Evolutionary conservation across 148 eudicot genomes (phyloP).

Genomic region (Drosera capensis): DNA sequence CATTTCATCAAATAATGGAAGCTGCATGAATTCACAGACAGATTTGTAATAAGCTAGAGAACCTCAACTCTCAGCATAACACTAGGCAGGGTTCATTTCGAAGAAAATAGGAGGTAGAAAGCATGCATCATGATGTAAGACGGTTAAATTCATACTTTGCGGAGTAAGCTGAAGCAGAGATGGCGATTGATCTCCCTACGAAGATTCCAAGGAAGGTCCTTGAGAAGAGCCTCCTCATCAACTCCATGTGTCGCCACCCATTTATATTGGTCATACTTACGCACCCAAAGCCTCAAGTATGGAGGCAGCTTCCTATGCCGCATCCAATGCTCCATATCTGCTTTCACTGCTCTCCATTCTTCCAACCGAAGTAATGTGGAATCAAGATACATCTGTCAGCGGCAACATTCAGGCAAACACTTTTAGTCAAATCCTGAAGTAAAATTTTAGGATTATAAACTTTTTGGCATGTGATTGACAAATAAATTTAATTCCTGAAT

Average conservation of each 20-base stretch:
- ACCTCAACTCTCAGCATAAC: neutral
- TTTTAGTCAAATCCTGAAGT: neutral
- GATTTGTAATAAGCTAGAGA: neutral
- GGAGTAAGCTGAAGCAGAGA: slow-evolving; percentile 38
- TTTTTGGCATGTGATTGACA: too few species aligned
- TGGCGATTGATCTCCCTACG: slow-evolving; percentile 41
- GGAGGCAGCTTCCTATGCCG: slow-evolving; percentile 38
- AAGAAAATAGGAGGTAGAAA: neutral
- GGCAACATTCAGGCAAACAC: neutral
- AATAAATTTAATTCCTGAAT: too few species aligned
- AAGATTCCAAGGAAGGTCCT: slow-evolving; percentile 39
- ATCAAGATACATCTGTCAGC: slow-evolving; percentile 35
- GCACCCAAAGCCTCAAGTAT: slow-evolving; percentile 27
- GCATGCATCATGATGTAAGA: neutral
- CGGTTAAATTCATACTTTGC: slow-evolving; percentile 18
- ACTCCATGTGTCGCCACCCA: slow-evolving; percentile 63
- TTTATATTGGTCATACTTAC: slow-evolving; percentile 42
- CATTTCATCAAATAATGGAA: too few species aligned
- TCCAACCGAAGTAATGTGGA: slow-evolving; percentile 40
- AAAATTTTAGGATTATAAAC: too few species aligned
- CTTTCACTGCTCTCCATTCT: slow-evolving; percentile 42
- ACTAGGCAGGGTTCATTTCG: neutral
- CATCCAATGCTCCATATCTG: slow-evolving; percentile 60
- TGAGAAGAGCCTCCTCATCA: slow-evolving; percentile 35
- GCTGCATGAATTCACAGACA: too few species aligned